Evolutionary conservation across 1,284 basidiomycete species (phyloP), one percentile per base, ranked within the genome.

Genomic region (Termitomyces sp.): DNA sequence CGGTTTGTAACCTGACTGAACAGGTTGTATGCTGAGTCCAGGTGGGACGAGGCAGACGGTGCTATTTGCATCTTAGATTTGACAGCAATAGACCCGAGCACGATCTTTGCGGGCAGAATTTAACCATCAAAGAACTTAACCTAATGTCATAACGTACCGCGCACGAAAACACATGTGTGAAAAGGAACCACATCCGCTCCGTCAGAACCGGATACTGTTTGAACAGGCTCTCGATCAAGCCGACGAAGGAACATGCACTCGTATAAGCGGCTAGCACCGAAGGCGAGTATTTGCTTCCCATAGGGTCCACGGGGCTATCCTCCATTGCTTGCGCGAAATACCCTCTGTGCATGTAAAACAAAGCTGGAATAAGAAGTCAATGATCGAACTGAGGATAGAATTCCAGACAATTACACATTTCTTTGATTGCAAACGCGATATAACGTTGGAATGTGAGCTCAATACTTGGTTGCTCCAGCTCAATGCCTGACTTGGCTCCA

Each of bases 111-210:
- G 48, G 47, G 36, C 47, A n/a, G 48, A 19, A 53, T 7, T 47
- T 24, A 38, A 38, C 26, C 50, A 21, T 39, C 50, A 31, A 19
- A 36, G 17, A 36, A 57, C 24, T 12, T 45, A 19, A 48, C 21
- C n/a, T 21, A 30, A 21, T 19, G 31, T 26, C 45, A 47, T 49
- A 13, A 63, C 73, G 62, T 67, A 87, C 85, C 33, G 84, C 77
- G 63, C 84, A 86, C 7, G 85, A 87, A 65, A 88, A 88, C 5
- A 86, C 82, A 64, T 87, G 84, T 4, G 83, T 84, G 61, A 86
- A 86, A 50, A 85, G 68, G 67, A 86, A 86, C 83, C 84, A 87
- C 78, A 84, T 80, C 43, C 85, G 76, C 64, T 86, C 83, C 6
- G 83, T 82, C 53, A 87, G 69, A 13, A 66, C 68, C 31, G 83